Evolutionary conservation across 1,284 basidiomycete species (phyloP).

Genomic region (Thelephora terrestris): DNA sequence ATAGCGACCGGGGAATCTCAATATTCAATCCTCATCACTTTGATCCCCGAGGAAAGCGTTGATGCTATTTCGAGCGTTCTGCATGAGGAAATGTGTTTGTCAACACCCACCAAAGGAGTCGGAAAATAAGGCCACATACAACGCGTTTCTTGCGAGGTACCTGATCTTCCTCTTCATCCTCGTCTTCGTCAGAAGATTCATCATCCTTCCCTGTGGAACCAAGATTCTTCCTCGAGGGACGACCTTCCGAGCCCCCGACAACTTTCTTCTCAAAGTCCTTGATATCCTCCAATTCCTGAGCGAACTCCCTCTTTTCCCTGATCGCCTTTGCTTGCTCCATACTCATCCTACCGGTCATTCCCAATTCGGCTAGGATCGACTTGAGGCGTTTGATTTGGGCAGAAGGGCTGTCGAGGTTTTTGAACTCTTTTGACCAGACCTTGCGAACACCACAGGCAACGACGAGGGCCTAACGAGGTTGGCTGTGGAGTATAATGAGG

Average conservation of each 20-base stretch:
- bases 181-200: conserved; percentile 10
- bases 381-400: conserved; percentile 61
- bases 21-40: conserved; percentile 28
- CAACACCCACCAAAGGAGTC: conserved; percentile 9
- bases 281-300: conserved; percentile 70
- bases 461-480: conserved; percentile 44
- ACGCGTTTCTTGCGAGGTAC: conserved; percentile 27
- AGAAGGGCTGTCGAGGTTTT: conserved; percentile 43
- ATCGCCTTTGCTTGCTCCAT: conserved; percentile 72
- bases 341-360: conserved; percentile 72
- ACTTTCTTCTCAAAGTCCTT: conserved; percentile 39
- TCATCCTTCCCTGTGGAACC: conserved; percentile 7
- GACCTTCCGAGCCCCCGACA: conserved; percentile 11
- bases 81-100: conserved; percentile 2
- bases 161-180: conserved; percentile 18
- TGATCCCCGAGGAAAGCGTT: conserved; percentile 62
- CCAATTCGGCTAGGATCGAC: conserved; percentile 56
- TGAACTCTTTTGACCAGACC: conserved; percentile 72
- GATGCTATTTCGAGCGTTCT: conserved; percentile 48
- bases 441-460: conserved; percentile 75
- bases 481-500: background rate
- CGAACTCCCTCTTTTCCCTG: conserved; percentile 61
- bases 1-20: no score
- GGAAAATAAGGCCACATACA: conserved; percentile 18
- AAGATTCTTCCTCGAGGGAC: conserved; percentile 6